These are phyloP conservation scores for Asterella californica DNA, from an alignment of 225 moss, liverwort and hornwort genomes.

Conservation along the genomic window DNA sequence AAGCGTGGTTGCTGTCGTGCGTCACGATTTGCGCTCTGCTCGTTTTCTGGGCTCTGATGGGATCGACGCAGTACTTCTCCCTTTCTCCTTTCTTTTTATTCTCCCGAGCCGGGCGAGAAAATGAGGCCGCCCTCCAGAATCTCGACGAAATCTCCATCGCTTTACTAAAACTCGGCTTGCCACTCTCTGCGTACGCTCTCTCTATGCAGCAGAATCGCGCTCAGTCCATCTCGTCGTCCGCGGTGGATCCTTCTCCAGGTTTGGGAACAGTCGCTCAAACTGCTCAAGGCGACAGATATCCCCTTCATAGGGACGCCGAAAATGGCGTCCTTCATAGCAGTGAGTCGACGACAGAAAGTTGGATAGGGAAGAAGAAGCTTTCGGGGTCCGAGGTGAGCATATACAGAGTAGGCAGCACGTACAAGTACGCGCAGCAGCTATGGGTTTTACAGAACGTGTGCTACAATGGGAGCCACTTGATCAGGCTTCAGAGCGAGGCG, in stretches of 20 bases:
- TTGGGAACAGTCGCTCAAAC: too few relatives aligned
- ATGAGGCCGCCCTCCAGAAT: not conserved
- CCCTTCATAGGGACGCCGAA: too few relatives aligned
- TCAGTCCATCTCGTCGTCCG: not conserved
- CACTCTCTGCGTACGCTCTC: slow-evolving; percentile 22
- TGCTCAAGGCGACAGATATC: too few relatives aligned
- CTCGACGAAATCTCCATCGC: slow-evolving; percentile 24
- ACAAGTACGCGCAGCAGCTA: slow-evolving; percentile 14
- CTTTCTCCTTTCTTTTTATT: not conserved
- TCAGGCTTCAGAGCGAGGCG: not conserved
- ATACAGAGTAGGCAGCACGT: slow-evolving; percentile 6
- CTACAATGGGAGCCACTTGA: slow-evolving; percentile 37
- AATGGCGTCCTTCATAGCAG: too few relatives aligned
- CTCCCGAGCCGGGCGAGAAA: not conserved
- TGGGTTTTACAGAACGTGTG: slow-evolving; percentile 28
- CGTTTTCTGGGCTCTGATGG: not conserved
- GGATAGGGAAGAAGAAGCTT: not conserved
- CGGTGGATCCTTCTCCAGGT: too few relatives aligned
- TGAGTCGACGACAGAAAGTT: too few relatives aligned
- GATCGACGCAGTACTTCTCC: not conserved
- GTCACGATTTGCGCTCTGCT: not conserved
- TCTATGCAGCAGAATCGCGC: not conserved
- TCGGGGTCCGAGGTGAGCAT: slow-evolving; percentile 17
- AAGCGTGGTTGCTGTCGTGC: not conserved
- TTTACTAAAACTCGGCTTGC: slow-evolving; percentile 17